Evolutionary conservation across 1,284 basidiomycete genomes (phyloP).

Genomic region (Ganoderma sinense): DNA sequence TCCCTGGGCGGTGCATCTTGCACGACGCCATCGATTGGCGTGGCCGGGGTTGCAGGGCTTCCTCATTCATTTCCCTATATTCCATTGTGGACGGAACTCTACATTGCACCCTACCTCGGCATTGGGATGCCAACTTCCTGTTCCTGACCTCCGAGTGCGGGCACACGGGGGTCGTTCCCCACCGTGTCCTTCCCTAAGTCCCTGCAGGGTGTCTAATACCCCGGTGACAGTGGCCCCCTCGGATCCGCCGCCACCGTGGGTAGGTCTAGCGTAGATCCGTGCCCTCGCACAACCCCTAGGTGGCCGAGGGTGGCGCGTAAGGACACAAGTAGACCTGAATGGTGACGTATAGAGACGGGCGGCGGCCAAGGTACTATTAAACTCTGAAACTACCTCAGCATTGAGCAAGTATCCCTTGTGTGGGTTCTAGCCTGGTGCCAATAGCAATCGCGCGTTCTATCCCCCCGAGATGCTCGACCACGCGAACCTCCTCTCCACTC

Average conservation of each 20-base stretch:
- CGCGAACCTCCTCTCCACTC: neutral
- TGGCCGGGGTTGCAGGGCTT: neutral
- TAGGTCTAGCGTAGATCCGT: neutral
- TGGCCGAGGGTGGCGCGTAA: neutral
- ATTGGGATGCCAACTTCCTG: neutral
- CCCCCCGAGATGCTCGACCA: constrained; percentile 5
- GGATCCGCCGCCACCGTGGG: neutral
- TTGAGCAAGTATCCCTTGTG: neutral
- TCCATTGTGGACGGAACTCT: neutral
- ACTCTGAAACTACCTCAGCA: neutral
- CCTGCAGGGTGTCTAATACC: neutral
- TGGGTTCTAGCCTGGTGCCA: neutral
- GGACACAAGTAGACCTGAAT: neutral
- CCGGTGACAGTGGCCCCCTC: neutral
- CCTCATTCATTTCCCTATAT: neutral
- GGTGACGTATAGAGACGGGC: neutral
- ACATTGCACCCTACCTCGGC: neutral
- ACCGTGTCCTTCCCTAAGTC: neutral
- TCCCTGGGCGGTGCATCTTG: neutral
- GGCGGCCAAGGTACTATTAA: neutral
- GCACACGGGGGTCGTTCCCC: neutral
- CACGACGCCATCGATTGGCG: neutral
- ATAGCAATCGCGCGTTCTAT: constrained; percentile 2
- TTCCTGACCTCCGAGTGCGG: neutral
- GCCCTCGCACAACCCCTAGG: neutral